These are phyloP conservation scores for Pythium biforme DNA, from an alignment of 352 stramenopile genomes.

Conservation along the genomic window DNA sequence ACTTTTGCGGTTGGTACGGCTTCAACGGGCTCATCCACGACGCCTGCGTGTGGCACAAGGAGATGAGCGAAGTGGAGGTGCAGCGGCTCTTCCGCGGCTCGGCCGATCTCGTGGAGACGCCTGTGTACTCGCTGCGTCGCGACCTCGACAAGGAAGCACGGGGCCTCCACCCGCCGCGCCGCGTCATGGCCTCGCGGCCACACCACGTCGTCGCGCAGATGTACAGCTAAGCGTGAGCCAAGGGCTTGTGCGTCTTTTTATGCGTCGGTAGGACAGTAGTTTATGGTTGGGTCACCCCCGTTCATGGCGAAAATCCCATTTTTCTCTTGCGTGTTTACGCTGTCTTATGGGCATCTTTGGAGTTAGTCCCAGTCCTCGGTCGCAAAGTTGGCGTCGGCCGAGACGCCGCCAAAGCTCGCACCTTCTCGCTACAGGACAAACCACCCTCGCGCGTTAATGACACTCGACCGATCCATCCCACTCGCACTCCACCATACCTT, in stretches of 20 bases:
- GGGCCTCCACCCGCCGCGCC: conserved; percentile 37
- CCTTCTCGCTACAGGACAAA: conserved; percentile 5
- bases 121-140: conserved; percentile 50
- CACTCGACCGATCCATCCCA: background rate
- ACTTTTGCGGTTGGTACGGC: conserved; percentile 69
- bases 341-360: background rate
- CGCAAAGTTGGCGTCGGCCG: conserved; percentile 64
- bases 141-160: conserved; percentile 28
- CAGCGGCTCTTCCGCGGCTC: conserved; percentile 66
- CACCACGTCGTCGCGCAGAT: conserved; percentile 64
- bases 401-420: conserved; percentile 39
- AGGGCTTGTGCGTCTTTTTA: no score
- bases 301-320: background rate
- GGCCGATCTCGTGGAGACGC: conserved; percentile 46
- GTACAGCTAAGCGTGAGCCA: conserved; percentile 27
- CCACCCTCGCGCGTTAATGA: no score
- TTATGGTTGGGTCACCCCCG: no score
- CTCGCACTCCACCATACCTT: conserved; percentile 30
- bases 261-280: no score
- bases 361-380: conserved; percentile 65
- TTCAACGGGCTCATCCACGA: conserved; percentile 70
- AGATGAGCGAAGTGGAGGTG: conserved; percentile 45
- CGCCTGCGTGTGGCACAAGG: conserved; percentile 48
- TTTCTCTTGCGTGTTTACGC: background rate
- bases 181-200: conserved; percentile 50